Base-by-base conservation (phyloP, 2,329 filamentous ascomycete genomes). In the Plectosphaerella sp. region DNA sequence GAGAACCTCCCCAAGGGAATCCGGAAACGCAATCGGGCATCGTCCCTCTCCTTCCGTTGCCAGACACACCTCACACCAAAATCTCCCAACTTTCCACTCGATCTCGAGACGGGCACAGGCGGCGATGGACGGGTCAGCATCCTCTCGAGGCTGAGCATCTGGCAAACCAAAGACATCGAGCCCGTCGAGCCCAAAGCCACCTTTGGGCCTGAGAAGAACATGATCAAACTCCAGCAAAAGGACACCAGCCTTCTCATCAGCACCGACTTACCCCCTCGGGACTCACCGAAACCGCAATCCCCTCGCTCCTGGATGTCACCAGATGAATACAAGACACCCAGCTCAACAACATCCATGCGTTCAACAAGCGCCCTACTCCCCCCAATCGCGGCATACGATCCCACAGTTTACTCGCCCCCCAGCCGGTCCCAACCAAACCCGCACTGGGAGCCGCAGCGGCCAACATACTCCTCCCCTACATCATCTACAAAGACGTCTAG, bases 41-140 rank as follows among this genome's bases (percentile, higher is more conserved):
- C 78, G 0, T 71, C 74, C 5, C 68, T 80, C 25, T 78, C 75
- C 2, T 81, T 80, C 63, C 72, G 72, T 33, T 80, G 78, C 64
- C 74, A 77, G 52, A 72, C 76, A 1, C 72, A 71, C 50, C 61
- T 75, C 22, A 69, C 69, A 9, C 70, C 71, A 1, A 62, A 67
- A 15, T 71, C 70, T 1, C 70, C 73, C 0, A 60, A 62, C 37
- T 71, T 69, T 59, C 60, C 60, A 4, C 61, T 64, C 5, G 64
- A 64, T 25, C 65, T 67, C 14, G 66, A 68, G 39, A 53, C 14
- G 52, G 37, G 54, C 14, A 48, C 42, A 45, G 52, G 49, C 9
- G 48, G 50, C 5, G 16, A 12, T 18, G 16, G 48, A 58, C 58
- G 45, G 41, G 46, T 9, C 48, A 54, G 51, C 14, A 57, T 41